Conservation (phyloP, 257 asterid species). For the Solanum paucissectum region DNA sequence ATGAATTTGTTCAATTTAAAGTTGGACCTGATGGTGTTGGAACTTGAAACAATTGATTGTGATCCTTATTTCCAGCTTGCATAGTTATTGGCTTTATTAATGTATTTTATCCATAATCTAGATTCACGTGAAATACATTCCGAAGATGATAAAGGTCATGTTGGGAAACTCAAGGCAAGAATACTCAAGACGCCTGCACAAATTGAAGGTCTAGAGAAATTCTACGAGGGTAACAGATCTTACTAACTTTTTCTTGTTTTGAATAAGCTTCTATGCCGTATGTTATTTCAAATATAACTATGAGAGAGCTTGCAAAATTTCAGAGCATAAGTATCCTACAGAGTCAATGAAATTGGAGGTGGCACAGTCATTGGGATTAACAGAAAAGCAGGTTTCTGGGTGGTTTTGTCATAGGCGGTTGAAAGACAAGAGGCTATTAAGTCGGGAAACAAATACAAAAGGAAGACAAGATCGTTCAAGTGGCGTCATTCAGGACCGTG, state of each 20-base stretch:
- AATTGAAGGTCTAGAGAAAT: slow-evolving; percentile 55
- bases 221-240: slow-evolving; percentile 41
- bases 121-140: slow-evolving; percentile 49
- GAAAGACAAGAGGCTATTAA: slow-evolving; percentile 59
- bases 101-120: not conserved
- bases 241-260: not conserved
- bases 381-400: slow-evolving; percentile 92
- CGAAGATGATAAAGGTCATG: slow-evolving; percentile 53
- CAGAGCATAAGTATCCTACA: slow-evolving; percentile 85
- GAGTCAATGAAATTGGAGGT: slow-evolving; percentile 64
- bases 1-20: not conserved
- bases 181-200: slow-evolving; percentile 58
- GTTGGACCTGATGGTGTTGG: not conserved
- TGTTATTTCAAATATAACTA: not conserved
- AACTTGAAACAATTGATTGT: not conserved
- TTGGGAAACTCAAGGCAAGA: slow-evolving; percentile 55
- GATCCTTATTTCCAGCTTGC: not conserved
- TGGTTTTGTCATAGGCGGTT: slow-evolving; percentile 98
- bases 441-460: slow-evolving; percentile 27
- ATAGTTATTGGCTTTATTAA: not conserved
- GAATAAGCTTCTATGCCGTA: not conserved
- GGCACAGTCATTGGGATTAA: slow-evolving; percentile 65
- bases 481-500: slow-evolving; percentile 69
- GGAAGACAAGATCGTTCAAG: slow-evolving; percentile 67
- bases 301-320: slow-evolving; percentile 1